Base-by-base conservation (phyloP, 2,329 filamentous ascomycete species). In the Xylariaceae sp. region DNA sequence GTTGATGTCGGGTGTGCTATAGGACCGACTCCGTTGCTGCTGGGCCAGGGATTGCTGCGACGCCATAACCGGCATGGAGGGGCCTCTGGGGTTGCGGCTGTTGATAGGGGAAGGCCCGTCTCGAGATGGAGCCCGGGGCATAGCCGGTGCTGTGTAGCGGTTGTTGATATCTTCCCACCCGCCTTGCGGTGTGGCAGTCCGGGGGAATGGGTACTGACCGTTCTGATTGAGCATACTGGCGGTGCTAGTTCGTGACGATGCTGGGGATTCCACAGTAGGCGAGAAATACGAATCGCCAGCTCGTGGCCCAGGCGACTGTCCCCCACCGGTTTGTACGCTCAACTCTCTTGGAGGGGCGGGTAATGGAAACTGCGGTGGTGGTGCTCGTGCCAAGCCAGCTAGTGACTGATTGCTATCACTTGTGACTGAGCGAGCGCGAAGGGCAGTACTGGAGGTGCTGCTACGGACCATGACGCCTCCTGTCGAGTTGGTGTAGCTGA, bases 1-100 rank as follows among this genome's bases (percentile, higher is more conserved):
- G 59, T 95, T 90, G 62, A 96, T 96, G 68, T 97, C 92, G 7
- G 94, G 93, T 57, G 92, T 97, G 73, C 93, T 97, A 65, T 95
- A 95, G 36, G 92, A 96, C 58, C 94, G 83, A 73, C 89, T 87
- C 60, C 91, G 82, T 65, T 87, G 85, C 67, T 90, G 86, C 57
- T 86, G 74, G 66, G 79, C 71, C 57, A 78, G 75, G 62, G 78
- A 75, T 61, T 83, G 54, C 64, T 67, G 73, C 1, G 77, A 75
- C 14, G 84, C 77, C 79, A 90, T 86, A 16, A 83, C 87, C 41
- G 88, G 89, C 61, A 95, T 76, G 11, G 89, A 95, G 18, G 90
- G 90, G n/a, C 88, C 82, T 61, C 90, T 86, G 42, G 83, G 80
- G 62, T 82, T 84, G 59, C 88, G 80, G 36, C 81, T 81, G 54